Percentiles rank a stretch among this genome's conserved stretches.
phyloP scores from a whole-genome alignment of 306 rosid genomes.

The Inga leiocalycina region DNA sequence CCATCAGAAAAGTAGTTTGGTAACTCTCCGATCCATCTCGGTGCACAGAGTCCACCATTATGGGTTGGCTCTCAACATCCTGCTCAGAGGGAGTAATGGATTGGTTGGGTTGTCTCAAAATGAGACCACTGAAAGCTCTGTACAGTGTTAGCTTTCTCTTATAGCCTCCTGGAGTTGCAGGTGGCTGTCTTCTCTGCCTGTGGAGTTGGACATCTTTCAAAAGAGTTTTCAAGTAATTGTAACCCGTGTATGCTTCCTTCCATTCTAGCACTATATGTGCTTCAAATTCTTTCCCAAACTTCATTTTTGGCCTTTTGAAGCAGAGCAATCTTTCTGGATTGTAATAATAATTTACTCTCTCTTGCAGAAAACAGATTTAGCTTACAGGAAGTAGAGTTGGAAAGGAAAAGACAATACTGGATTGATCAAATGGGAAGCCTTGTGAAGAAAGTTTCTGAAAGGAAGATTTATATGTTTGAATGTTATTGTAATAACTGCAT shows the following conservation, averaged over 20 bases:
- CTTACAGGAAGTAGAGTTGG: neutral
- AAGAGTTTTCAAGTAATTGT: slow-evolving; percentile 47
- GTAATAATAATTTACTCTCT: neutral
- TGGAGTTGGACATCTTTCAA: slow-evolving; percentile 46
- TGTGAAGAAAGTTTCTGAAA: neutral
- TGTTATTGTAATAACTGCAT: too few relatives aligned
- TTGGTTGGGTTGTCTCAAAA: slow-evolving; percentile 25
- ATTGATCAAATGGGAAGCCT: too few relatives aligned
- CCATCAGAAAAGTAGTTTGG: slow-evolving; percentile 54
- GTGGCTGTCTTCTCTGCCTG: slow-evolving; percentile 25
- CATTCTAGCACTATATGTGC: slow-evolving; percentile 79
- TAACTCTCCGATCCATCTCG: slow-evolving; percentile 37
- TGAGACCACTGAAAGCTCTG: slow-evolving; percentile 77
- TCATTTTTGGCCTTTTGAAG: slow-evolving; percentile 39
- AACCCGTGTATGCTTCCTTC: slow-evolving; percentile 78
- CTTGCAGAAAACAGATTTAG: neutral
- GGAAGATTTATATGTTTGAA: too few relatives aligned
- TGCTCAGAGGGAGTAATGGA: slow-evolving; percentile 20
- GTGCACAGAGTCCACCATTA: slow-evolving; percentile 43
- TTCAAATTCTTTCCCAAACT: slow-evolving; percentile 68
- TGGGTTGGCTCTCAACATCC: slow-evolving; percentile 66
- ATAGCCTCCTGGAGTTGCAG: slow-evolving; percentile 31
- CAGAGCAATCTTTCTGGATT: neutral
- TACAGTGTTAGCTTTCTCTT: slow-evolving; percentile 54
- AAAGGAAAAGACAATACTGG: neutral